phyloP scores from a whole-genome alignment of 2,329 filamentous ascomycete genomes.

The Calonectria montana region DNA sequence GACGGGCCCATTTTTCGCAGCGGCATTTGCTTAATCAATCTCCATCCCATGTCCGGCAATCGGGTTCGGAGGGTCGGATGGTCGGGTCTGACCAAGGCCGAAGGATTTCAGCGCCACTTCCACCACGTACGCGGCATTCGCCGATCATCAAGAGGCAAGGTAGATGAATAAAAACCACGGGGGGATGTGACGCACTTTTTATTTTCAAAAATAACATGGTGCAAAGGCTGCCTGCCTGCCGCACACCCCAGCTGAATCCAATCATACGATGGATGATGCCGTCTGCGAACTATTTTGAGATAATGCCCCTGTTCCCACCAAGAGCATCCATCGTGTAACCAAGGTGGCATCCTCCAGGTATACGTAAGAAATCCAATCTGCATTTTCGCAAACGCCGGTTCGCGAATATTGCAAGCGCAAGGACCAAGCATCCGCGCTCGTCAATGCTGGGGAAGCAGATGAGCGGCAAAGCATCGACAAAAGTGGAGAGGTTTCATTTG shows the following conservation, averaged over 20 bases:
- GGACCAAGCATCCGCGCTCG: background rate
- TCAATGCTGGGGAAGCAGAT: background rate
- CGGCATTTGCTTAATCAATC: constrained; percentile 1
- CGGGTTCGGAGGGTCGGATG: constrained; percentile 27
- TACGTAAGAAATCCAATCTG: background rate
- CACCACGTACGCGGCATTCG: background rate
- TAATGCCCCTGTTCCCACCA: background rate
- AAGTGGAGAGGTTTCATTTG: background rate
- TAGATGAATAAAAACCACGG: background rate
- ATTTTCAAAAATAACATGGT: background rate
- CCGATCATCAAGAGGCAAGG: background rate
- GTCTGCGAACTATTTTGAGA: background rate
- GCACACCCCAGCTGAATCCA: background rate
- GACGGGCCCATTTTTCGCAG: background rate
- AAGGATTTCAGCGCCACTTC: background rate
- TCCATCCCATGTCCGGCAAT: constrained; percentile 4
- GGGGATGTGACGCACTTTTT: background rate
- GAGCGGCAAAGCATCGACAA: background rate
- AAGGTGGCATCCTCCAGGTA: background rate
- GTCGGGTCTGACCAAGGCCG: background rate
- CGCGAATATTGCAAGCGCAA: background rate
- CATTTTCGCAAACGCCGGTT: background rate
- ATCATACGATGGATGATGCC: background rate
- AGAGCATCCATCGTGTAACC: background rate
- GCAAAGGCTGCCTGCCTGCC: background rate